These are phyloP conservation scores for Hyphodiscus hymeniophilus DNA, from an alignment of 495 filamentous ascomycete genomes.

Conservation along the genomic window DNA sequence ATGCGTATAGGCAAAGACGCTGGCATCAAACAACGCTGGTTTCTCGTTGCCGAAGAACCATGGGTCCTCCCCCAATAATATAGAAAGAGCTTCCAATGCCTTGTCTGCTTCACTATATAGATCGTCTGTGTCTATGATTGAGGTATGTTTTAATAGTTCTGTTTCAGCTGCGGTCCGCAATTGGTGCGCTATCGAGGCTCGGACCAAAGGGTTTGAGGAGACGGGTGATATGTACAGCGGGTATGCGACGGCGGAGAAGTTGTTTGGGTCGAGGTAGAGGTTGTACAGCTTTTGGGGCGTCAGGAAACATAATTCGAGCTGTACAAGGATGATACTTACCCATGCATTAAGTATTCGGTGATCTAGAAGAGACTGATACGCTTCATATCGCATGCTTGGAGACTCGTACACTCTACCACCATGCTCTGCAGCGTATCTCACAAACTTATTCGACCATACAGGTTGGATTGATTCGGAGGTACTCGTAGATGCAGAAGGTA, in stretches of 20 bases:
- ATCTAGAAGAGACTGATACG: slow-evolving; percentile 76
- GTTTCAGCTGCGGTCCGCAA: slow-evolving; percentile 61
- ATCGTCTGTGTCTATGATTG: slow-evolving; percentile 50
- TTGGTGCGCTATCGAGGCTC: slow-evolving; percentile 46
- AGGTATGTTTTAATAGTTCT: slow-evolving; percentile 58
- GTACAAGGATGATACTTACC: slow-evolving; percentile 38
- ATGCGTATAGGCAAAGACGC: slow-evolving; percentile 86
- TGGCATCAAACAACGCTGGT: slow-evolving; percentile 77
- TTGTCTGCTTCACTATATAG: slow-evolving; percentile 61
- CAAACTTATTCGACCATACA: slow-evolving; percentile 57
- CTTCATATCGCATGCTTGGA: slow-evolving; percentile 56
- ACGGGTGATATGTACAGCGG: slow-evolving; percentile 59
- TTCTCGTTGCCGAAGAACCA: slow-evolving; percentile 58
- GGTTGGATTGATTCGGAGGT: slow-evolving; percentile 26
- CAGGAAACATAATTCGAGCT: background rate
- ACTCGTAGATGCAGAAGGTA: slow-evolving; percentile 39
- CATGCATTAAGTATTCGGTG: slow-evolving; percentile 77
- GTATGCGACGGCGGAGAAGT: slow-evolving; percentile 54
- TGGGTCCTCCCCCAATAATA: slow-evolving; percentile 51
- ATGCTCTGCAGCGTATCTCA: slow-evolving; percentile 56
- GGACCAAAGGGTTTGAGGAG: slow-evolving; percentile 55
- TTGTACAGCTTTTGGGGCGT: slow-evolving; percentile 34
- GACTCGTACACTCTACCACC: slow-evolving; percentile 42
- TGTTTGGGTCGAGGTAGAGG: slow-evolving; percentile 63
- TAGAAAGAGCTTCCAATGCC: slow-evolving; percentile 68